These are phyloP conservation scores for Leccinum longicurvipes DNA, from an alignment of 768 basidiomycete species.

Conservation along the genomic window DNA sequence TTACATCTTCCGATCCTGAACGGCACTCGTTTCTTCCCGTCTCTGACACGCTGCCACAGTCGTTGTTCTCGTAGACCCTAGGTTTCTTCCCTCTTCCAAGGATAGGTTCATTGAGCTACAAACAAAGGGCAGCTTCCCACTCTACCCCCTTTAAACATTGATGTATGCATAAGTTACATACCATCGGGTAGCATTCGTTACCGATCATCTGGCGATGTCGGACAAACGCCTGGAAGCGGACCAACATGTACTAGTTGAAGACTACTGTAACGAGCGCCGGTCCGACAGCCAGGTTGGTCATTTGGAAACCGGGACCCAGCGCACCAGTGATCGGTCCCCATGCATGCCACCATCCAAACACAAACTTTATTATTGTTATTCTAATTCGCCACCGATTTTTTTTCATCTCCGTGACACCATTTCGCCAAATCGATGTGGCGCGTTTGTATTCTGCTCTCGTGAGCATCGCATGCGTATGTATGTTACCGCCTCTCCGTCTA, in stretches of 20 bases:
- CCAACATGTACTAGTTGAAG: too few relatives aligned
- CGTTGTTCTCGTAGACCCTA: neutral
- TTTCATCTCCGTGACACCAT: neutral
- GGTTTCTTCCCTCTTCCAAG: neutral
- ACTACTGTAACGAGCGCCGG: too few relatives aligned
- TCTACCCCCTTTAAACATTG: conserved; percentile 4
- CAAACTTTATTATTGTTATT: neutral
- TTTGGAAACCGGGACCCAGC: neutral
- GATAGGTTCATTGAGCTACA: neutral
- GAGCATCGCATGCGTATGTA: neutral
- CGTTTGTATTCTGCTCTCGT: neutral
- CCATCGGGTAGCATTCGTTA: conserved; percentile 2
- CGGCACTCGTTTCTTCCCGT: neutral
- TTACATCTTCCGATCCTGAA: conserved; percentile 8
- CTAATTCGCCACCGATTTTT: neutral
- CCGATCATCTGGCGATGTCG: neutral
- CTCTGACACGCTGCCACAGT: neutral
- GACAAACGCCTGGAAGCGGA: neutral
- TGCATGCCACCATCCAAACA: neutral
- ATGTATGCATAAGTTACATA: neutral
- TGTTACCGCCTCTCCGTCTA: neutral
- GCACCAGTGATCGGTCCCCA: neutral
- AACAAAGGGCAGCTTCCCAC: neutral
- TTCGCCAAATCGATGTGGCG: neutral
- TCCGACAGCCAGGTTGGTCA: neutral